Conservation (phyloP, 2,329 filamentous ascomycete species). For the Berkeleyomyces rouxiae region DNA sequence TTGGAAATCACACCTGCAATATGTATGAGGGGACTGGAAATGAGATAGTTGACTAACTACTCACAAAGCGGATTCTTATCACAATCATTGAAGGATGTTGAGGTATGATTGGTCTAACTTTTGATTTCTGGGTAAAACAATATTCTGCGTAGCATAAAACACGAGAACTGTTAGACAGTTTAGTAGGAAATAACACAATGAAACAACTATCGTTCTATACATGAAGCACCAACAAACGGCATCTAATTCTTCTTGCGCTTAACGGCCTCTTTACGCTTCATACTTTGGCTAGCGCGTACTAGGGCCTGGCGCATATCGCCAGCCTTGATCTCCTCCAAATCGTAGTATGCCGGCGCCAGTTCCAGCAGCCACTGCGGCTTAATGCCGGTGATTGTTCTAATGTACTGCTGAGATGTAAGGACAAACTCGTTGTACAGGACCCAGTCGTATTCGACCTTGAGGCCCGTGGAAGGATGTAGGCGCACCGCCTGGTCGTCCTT, state of each 20-base stretch:
- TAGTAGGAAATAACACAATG: background rate
- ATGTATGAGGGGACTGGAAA: no score
- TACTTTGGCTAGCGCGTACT: conserved; percentile 39
- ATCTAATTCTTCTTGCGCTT: conserved; percentile 21
- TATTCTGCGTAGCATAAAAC: background rate
- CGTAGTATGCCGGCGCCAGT: conserved; percentile 86
- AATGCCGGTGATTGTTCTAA: conserved; percentile 80
- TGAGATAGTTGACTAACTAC: background rate
- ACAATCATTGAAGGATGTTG: background rate
- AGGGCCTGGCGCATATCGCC: conserved; percentile 66
- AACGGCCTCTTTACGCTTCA: conserved; percentile 41
- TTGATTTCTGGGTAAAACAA: background rate
- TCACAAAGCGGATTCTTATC: conserved; percentile 4
- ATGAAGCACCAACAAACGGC: background rate
- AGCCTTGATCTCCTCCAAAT: conserved; percentile 65
- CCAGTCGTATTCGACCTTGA: conserved; percentile 84
- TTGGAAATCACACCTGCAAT: no score
- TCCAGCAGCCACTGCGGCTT: conserved; percentile 92
- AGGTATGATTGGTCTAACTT: background rate
- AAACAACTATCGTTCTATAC: background rate
- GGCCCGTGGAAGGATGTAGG: conserved; percentile 81
- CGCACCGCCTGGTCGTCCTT: conserved; percentile 93
- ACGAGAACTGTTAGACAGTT: background rate
- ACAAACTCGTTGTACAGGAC: conserved; percentile 98
- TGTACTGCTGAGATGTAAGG: conserved; percentile 94